Evolutionary conservation across 2,329 filamentous ascomycete species (phyloP), one percentile per base, ranked within the genome.

Genomic region (Penicillium frequentans): DNA sequence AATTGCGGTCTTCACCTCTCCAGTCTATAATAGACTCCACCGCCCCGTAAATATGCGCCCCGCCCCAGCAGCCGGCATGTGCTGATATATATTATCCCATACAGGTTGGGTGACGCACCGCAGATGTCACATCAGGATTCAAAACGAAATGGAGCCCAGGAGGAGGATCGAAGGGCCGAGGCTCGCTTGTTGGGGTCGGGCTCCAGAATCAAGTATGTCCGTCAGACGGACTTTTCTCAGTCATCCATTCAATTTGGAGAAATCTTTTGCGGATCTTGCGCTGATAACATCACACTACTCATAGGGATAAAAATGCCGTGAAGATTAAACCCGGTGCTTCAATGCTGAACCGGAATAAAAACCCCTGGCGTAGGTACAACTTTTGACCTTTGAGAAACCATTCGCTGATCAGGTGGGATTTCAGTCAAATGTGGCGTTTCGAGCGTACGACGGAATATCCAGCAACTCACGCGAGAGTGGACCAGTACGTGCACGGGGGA

Each of bases 401-500:
- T 54, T 24, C 11, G 13, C 54, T 60, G 21, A 59, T 10, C 7
- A 19, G 39, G 27, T 52, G 27, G 14, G 23, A 10, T 55, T 1
- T 3, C 23, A 67, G 64, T 45, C 59, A n/a, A 55, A 27, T 23
- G 47, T 54, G n/a, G 59, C 61, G 8, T 64, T 67, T 42, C 67
- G 58, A 37, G 70, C 70, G 7, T 35, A 60, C 2, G 60, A 74
- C 47, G 64, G 55, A 26, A 57, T 74, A 35, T 65, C 68, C 14
- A 46, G 48, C 3, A 66, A 67, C 44, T 49, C 61, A 16, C 68
- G 68, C 50, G 63, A 69, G 26, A 75, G 72, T 53, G 71, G 71
- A 7, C 68, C 73, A n/a, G 66, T 73, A 39, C 70, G 67, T 39
- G 69, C 67, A 10, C 61, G 57, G 33, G 65, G 67, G 24, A 65